These are phyloP conservation scores for Parastagonospora avenae DNA, from an alignment of 2,329 filamentous ascomycete genomes.

Conservation along the genomic window DNA sequence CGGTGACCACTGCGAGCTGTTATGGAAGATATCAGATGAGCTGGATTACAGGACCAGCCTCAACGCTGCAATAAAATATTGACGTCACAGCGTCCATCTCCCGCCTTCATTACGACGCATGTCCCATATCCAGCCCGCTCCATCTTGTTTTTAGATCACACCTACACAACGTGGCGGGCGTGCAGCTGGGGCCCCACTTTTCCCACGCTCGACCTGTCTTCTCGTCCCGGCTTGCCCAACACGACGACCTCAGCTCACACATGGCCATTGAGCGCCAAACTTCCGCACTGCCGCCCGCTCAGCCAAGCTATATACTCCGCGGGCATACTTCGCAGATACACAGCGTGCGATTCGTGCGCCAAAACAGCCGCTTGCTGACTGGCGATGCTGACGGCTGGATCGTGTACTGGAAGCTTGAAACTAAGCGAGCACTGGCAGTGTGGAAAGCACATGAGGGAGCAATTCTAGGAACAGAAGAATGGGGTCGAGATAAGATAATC, in stretches of 20 bases:
- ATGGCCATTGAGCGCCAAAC: conserved; percentile 38
- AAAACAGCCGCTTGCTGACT: conserved; percentile 78
- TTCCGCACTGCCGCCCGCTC: conserved; percentile 54
- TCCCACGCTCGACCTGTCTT: no score
- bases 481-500: conserved; percentile 75
- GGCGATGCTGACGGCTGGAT: conserved; percentile 92
- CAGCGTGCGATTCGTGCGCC: conserved; percentile 71
- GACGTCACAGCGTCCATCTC: no score
- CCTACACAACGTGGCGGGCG: no score
- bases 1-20: no score
- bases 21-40: no score
- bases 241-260: conserved; percentile 28
- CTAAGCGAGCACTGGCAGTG: conserved; percentile 78
- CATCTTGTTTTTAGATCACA: no score
- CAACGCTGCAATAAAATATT: no score
- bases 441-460: conserved; percentile 85
- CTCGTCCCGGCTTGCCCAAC: neutral
- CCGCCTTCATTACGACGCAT: no score
- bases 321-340: conserved; percentile 85
- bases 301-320: conserved; percentile 74
- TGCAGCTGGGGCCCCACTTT: no score
- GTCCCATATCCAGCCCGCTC: no score
- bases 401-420: conserved; percentile 81
- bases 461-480: conserved; percentile 75
- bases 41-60: no score